Evolutionary conservation across 305 asterid genomes (phyloP), one percentile per base, ranked within the genome.

Genomic region (Ajuga reptans): DNA sequence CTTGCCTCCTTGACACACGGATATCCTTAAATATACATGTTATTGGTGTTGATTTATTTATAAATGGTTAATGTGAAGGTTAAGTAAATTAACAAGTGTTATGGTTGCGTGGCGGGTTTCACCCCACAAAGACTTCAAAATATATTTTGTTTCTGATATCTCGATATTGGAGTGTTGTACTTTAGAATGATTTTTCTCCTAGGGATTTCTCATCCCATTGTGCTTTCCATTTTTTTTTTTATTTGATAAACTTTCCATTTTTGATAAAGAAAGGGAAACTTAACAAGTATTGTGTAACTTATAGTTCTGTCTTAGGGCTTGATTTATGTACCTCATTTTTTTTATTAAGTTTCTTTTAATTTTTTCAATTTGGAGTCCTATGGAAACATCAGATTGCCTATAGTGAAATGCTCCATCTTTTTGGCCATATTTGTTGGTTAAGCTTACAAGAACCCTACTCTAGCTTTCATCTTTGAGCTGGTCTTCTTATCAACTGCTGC

Each of bases 1-100:
- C 56, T 45, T 4, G 36, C 62, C 39, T 31, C 43, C 10, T 17
- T 45, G 70, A 15, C 61, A 41, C 64, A 24, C 3, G 37, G 72
- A 73, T 65, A 61, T 71, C 66, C 43, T 17, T 61, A 36, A 36
- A 29, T 14, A 27, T 24, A 10, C 29, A 39, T 39, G 59, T 68
- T 70, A 46, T 18, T 42, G 37, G 31, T 42, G 29, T 49, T 41
- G 47, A 36, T 29, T 9, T 58, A 11, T 50, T 11, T 41, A 43
- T 18, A 9, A 21, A 55, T 51, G 69, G 61, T 39, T n/a, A 34
- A 33, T 41, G 54, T 5, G 34, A 46, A 16, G 29, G 71, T 41
- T 53, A 29, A n/a, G 58, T 24, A 37, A 14, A 15, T 41, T 68
- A 63, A 52, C 14, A 24, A 46, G 16, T 29, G 52, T 33, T 68